Evolutionary conservation across 225 moss, liverwort and hornwort genomes (phyloP), one percentile per base, ranked within the genome.

Genomic region (Pseudoscleropodium purum): DNA sequence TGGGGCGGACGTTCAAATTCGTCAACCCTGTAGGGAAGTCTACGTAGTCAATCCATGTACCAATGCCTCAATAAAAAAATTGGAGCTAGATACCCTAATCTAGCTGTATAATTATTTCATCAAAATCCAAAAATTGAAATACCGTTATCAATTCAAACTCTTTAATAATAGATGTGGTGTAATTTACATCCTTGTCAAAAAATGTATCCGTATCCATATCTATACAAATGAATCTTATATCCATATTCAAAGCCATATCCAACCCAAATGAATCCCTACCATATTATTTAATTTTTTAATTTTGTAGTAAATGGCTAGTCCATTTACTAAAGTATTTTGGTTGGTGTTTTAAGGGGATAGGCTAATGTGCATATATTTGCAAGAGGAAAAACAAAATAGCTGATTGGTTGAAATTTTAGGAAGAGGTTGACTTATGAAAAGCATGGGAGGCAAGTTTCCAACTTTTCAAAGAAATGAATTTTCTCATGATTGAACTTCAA

Each of bases 391-490:
- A 7, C 1, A 1, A 23, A 61, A 23, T 13, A n/a, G 24, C 25
- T 39, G 2, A 13, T n/a, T 41, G 15, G 3, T 72, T 5, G 25
- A 72, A 41, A 26, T 26, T 25, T 61, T 0, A 61, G 2, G 26
- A 26, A 27, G 29, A 27, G 27, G 13, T 7, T 2, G 18, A 18
- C 12, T n/a, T 1, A n/a, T 24, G 7, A 24, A 23, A n/a, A 23
- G 2, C 0, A 1, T 0, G 21, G 69, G n/a, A n/a, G 24, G 23
- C 13, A n/a, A 13, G 2, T 69, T 24, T 66, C 5, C 1, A 27
- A 43, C 43, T 74, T 16, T 18, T 21, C 0, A 1, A 2, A 62
- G 6, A 62, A 62, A 62, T 4, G 5, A 25, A 60, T 25, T 60
- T 60, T 25, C 25, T 25, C 25, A 18, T 18, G 54, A 54, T 54